Base-by-base conservation (phyloP, 2,329 filamentous ascomycete genomes). In the Claviceps pazoutovae region DNA sequence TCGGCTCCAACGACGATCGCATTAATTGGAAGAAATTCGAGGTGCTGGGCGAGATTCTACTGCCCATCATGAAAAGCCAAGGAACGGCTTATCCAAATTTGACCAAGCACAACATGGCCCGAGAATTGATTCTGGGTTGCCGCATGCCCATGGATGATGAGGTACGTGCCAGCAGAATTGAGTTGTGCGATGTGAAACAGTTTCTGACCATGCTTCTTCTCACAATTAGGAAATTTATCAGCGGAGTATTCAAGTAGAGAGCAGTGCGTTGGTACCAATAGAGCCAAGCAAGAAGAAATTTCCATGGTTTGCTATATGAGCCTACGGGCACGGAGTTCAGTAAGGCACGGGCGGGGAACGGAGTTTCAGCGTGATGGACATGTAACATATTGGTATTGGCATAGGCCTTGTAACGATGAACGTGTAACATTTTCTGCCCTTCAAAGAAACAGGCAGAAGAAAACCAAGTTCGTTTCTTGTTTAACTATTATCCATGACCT, bases 11-110 rank as follows among this genome's bases (percentile, higher is more conserved):
- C 54, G 80, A 75, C 56, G 80, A 88, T 56, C 76, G 87, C 49
- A 87, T 98, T 64, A 97, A 97, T 65, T 98, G 93, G 93, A 89
- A 85, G 68, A 98, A 98, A 65, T 98, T 97, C 61, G 91, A 97
- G 67, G 84, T 98, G 36, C 82, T 97, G 68, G 90, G 90, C 6
- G 91, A 97, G 59, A 86, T 96, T 5, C 78, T 97, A 50, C 74
- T 96, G 54, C 85, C 88, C 2, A 83, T 98, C 51, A 94, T 96
- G 78, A 85, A 84, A 68, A 95, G 91, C 61, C 90, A 97, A 67
- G 86, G 86, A 51, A 82, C 82, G 48, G 83, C 88, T 5, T 96
- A 96, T 60, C 79, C 81, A 26, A 84, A 83, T 55, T 71, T 91
- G 55, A 71, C 73, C 37, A 82, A 76, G 60, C 83, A 85, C 60